These are phyloP conservation scores for Tuber borchii DNA, from an alignment of 495 filamentous ascomycete species.

Conservation along the genomic window DNA sequence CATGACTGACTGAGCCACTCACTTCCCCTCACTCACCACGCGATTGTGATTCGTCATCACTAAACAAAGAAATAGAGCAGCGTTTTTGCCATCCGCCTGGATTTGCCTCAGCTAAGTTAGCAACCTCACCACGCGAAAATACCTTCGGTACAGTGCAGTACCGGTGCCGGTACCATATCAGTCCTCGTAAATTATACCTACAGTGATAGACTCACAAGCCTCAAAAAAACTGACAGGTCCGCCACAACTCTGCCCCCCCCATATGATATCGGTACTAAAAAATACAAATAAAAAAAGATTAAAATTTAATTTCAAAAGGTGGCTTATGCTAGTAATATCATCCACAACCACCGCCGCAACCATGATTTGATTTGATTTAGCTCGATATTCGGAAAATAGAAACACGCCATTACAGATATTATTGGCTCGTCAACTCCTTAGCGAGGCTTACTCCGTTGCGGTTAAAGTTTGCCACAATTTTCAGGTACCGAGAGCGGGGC, in stretches of 20 bases:
- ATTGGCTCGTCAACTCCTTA: neutral
- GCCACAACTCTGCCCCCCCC: neutral
- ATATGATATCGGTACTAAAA: neutral
- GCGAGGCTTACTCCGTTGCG: neutral
- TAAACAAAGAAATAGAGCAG: neutral
- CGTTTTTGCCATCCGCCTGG: neutral
- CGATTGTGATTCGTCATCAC: neutral
- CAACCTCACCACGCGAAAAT: neutral
- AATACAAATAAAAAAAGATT: neutral
- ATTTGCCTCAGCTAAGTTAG: neutral
- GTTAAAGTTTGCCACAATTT: neutral
- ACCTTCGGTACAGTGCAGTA: neutral
- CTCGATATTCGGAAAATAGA: too few species aligned
- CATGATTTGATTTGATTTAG: too few species aligned
- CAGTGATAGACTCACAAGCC: neutral
- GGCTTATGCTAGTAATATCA: neutral
- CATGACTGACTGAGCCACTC: neutral
- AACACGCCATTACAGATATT: neutral
- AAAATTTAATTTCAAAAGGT: neutral
- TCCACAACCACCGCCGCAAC: neutral
- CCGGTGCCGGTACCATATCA: too few species aligned
- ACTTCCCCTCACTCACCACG: neutral
- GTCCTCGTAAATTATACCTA: too few species aligned
- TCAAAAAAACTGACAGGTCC: neutral
- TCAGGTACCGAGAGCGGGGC: neutral